Evolutionary conservation across 345 rosid species (phyloP).

Genomic region (Pseudoturritis turrita): DNA sequence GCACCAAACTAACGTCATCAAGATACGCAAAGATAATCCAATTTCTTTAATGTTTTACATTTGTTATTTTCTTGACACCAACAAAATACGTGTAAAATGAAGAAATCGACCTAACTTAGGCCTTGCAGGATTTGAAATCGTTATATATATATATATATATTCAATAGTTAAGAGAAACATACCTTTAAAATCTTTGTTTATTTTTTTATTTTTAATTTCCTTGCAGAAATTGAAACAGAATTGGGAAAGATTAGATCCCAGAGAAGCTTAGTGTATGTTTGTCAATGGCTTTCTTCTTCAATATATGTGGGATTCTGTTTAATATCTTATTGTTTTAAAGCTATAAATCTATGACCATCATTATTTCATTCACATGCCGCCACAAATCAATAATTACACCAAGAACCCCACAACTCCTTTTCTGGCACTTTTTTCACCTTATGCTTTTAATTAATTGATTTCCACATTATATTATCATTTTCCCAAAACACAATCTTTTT

Average conservation of each 20-base stretch:
- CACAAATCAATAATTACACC: slow-evolving; percentile 25
- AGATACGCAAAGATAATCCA: slow-evolving; percentile 16
- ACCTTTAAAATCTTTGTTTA: slow-evolving; percentile 15
- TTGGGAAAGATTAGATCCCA: background rate
- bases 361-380: slow-evolving; percentile 29
- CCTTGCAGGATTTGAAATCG: too few species aligned
- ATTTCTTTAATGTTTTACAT: background rate
- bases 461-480: background rate
- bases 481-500: too few species aligned
- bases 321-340: background rate
- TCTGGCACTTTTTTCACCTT: slow-evolving; percentile 6
- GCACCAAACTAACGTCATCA: slow-evolving; percentile 23
- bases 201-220: background rate
- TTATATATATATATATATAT: too few species aligned
- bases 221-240: slow-evolving; percentile 8
- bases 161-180: background rate
- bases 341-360: slow-evolving; percentile 21
- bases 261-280: slow-evolving; percentile 11
- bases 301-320: background rate
- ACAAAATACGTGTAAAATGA: background rate
- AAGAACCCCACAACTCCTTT: slow-evolving; percentile 1
- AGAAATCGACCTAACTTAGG: background rate
- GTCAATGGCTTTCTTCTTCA: slow-evolving; percentile 18
- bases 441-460: background rate
- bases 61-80: slow-evolving; percentile 1